Evolutionary conservation across 2,329 filamentous ascomycete species (phyloP).

Genomic region (Ramichloridium luteum): DNA sequence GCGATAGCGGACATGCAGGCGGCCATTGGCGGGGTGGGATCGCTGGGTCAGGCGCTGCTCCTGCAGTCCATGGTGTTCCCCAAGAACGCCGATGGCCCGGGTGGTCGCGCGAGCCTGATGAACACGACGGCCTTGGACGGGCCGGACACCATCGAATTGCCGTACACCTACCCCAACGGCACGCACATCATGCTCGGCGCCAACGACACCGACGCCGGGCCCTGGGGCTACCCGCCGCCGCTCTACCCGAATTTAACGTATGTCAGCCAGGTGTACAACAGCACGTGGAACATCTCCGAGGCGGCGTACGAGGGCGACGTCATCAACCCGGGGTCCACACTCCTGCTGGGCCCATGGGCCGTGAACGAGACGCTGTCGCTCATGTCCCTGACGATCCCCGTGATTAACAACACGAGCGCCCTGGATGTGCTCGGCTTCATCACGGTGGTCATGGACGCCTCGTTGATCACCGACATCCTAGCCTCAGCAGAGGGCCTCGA

Average conservation of each 20-base stretch:
- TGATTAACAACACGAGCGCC: conserved; percentile 53
- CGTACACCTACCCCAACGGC: conserved; percentile 49
- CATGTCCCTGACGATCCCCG: conserved; percentile 67
- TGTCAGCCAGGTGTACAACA: conserved; percentile 22
- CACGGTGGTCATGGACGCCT: conserved; percentile 62
- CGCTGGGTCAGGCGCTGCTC: conserved; percentile 39
- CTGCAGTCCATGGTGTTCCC: conserved; percentile 65
- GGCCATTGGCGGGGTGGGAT: conserved; percentile 47
- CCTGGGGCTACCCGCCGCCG: conserved; percentile 53
- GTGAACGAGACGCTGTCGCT: conserved; percentile 64
- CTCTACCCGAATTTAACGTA: conserved; percentile 76
- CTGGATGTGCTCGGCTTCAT: conserved; percentile 67
- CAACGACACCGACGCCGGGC: conserved; percentile 12
- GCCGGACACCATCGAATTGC: conserved; percentile 43
- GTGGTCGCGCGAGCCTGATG: conserved; percentile 42
- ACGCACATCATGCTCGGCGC: conserved; percentile 50
- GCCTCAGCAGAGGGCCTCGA: conserved; percentile 58
- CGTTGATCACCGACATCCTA: conserved; percentile 50
- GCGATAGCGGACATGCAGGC: conserved; percentile 56
- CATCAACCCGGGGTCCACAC: conserved; percentile 36
- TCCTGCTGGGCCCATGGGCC: conserved; percentile 65
- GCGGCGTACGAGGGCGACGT: conserved; percentile 31
- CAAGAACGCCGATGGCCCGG: conserved; percentile 49
- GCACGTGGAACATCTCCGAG: conserved; percentile 22
- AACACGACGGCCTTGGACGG: conserved; percentile 47